Conservation (phyloP, 2,329 filamentous ascomycete genomes). For the Phyllachora maydis region DNA sequence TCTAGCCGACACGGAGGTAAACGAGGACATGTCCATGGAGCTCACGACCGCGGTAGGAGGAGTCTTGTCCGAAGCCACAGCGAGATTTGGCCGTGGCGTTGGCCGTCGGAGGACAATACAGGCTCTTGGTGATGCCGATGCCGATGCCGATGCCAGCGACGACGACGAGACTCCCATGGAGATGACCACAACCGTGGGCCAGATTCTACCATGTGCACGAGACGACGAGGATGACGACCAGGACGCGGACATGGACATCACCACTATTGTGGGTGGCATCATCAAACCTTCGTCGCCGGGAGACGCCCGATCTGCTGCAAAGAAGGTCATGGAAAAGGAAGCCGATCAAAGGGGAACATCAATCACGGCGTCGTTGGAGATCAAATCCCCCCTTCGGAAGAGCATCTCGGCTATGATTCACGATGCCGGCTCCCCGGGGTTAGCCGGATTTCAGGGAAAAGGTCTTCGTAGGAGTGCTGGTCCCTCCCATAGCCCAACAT, state of each 20-base stretch:
- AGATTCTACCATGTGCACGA: constrained; percentile 21
- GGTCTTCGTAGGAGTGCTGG: constrained; percentile 25
- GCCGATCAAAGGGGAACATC: constrained; percentile 24
- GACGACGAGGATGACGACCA: constrained; percentile 10
- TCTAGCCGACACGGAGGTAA: constrained; percentile 18
- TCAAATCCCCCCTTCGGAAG: constrained; percentile 14
- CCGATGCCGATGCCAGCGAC: constrained; percentile 9
- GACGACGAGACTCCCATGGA: constrained; percentile 15
- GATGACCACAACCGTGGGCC: too few relatives aligned
- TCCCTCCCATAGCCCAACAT: too few relatives aligned
- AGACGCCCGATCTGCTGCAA: constrained; percentile 24
- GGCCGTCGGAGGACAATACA: constrained; percentile 7
- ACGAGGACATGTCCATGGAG: constrained; percentile 65
- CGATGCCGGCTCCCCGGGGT: constrained; percentile 25
- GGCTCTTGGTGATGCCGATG: background rate
- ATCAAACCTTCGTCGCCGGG: constrained; percentile 17
- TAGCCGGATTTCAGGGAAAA: constrained; percentile 29
- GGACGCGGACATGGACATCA: constrained; percentile 39
- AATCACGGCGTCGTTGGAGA: constrained; percentile 17
- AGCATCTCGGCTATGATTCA: constrained; percentile 16
- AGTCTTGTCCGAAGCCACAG: constrained; percentile 15
- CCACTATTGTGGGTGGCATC: constrained; percentile 41
- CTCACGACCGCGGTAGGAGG: constrained; percentile 46
- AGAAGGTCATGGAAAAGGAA: constrained; percentile 37
- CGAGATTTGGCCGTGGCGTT: constrained; percentile 4